Evolutionary conservation across 305 asterid genomes (phyloP).

Genomic region (Fraxinus sp.): DNA sequence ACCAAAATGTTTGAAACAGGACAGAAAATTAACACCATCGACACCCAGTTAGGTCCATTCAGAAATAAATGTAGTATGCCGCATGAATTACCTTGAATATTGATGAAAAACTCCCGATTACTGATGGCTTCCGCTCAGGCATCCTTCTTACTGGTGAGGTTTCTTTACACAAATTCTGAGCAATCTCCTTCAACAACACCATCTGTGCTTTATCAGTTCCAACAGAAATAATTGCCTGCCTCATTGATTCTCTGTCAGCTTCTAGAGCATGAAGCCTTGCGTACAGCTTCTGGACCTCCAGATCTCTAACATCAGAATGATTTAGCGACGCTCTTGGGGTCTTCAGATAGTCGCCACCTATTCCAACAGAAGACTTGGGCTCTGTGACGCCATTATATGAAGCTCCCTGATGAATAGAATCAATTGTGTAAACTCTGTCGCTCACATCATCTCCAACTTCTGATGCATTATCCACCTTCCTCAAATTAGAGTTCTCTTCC

Average conservation of each 20-base stretch:
- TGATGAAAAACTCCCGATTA: conserved; percentile 46
- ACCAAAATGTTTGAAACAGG: conserved; percentile 3
- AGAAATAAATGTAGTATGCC: conserved; percentile 4
- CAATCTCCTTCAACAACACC: conserved; percentile 85
- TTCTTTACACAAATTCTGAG: conserved; percentile 82
- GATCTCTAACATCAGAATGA: conserved; percentile 47
- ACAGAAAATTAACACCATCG: not conserved
- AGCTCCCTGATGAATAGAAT: conserved; percentile 64
- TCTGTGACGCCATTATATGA: conserved; percentile 38
- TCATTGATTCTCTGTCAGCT: conserved; percentile 96
- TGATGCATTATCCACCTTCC: conserved; percentile 58
- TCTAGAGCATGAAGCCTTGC: conserved; percentile 91
- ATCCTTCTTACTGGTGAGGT: conserved; percentile 54
- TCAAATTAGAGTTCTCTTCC: conserved; percentile 45
- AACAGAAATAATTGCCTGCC: conserved; percentile 77
- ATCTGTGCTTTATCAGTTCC: conserved; percentile 94
- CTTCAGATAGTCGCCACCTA: conserved; percentile 44
- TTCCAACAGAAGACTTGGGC: conserved; percentile 48
- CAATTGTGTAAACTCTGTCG: conserved; percentile 84
- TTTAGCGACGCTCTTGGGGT: conserved; percentile 50
- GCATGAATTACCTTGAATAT: conserved; percentile 60
- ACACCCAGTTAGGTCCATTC: conserved; percentile 15
- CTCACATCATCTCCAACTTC: conserved; percentile 69
- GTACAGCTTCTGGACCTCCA: conserved; percentile 80
- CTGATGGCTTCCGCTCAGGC: conserved; percentile 54